phyloP scores from a whole-genome alignment of 164 flowering plant species.

The Chimonanthus praecox region DNA sequence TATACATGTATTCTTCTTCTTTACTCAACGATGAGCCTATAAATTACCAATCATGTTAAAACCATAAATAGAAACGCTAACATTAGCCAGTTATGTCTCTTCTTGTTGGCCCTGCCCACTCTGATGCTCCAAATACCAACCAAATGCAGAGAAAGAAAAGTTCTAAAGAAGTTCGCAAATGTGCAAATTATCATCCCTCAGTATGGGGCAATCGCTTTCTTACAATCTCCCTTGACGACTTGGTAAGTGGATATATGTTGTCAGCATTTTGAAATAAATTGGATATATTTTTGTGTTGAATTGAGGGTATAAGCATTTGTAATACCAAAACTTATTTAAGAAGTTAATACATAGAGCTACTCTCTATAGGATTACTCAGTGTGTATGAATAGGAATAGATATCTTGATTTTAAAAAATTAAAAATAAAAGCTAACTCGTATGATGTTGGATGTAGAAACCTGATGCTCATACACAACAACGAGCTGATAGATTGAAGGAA shows the following conservation, averaged over 20 bases:
- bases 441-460: slow-evolving; percentile 1
- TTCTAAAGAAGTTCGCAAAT: not conserved
- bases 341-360: no score
- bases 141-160: not conserved
- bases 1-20: no score
- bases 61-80: not conserved
- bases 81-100: not conserved
- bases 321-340: no score
- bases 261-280: not conserved
- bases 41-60: not conserved
- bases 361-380: no score
- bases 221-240: not conserved
- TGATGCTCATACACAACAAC: slow-evolving; percentile 1
- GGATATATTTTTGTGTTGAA: not conserved
- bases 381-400: not conserved
- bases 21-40: not conserved
- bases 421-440: no score
- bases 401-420: no score
- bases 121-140: not conserved
- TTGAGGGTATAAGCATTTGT: not conserved
- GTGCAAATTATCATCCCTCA: not conserved
- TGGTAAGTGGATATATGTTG: not conserved
- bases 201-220: slow-evolving; percentile 11
- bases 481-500: not conserved
- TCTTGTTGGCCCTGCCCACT: not conserved